Evolutionary conservation across 1,284 basidiomycete species (phyloP).

Genomic region (Veloporphyrellus conicus): DNA sequence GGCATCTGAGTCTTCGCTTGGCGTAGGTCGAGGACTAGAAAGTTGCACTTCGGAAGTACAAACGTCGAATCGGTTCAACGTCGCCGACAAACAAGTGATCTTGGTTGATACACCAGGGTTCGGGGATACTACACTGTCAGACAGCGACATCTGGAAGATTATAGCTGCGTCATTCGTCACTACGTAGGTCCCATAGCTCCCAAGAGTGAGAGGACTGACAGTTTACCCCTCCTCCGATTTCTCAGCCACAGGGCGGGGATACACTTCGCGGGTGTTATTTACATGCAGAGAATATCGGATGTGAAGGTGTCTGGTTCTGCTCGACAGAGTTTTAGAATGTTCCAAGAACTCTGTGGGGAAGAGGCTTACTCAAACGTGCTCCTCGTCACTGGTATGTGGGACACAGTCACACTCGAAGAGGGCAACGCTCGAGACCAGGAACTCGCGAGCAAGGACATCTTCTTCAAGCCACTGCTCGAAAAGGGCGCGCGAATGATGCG

Average conservation of each 20-base stretch:
- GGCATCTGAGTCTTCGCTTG: conserved; percentile 29
- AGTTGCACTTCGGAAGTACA: conserved; percentile 37
- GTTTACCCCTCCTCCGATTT: background rate
- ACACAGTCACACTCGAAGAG: conserved; percentile 30
- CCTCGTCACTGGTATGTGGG: conserved; percentile 52
- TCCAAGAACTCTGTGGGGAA: conserved; percentile 49
- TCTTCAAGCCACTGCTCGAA: conserved; percentile 38
- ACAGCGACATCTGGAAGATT: conserved; percentile 35
- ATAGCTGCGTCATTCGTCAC: conserved; percentile 33
- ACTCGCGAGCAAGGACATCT: conserved; percentile 37
- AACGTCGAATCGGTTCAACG: conserved; percentile 21
- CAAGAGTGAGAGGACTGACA: background rate
- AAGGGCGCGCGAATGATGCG: conserved; percentile 38
- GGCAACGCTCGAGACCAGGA: conserved; percentile 33
- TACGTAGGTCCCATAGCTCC: no score
- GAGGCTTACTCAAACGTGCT: conserved; percentile 41
- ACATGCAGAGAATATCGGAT: conserved; percentile 53
- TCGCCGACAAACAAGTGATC: conserved; percentile 25
- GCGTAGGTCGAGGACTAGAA: conserved; percentile 32
- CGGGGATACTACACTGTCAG: conserved; percentile 35
- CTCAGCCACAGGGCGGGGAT: conserved; percentile 37
- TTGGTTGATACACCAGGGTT: conserved; percentile 39
- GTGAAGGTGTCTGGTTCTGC: conserved; percentile 46
- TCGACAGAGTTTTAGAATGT: conserved; percentile 46
- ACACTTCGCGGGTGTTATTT: conserved; percentile 41